Evolutionary conservation across 1,284 basidiomycete species (phyloP).

Genomic region (Polyporus tsugae): DNA sequence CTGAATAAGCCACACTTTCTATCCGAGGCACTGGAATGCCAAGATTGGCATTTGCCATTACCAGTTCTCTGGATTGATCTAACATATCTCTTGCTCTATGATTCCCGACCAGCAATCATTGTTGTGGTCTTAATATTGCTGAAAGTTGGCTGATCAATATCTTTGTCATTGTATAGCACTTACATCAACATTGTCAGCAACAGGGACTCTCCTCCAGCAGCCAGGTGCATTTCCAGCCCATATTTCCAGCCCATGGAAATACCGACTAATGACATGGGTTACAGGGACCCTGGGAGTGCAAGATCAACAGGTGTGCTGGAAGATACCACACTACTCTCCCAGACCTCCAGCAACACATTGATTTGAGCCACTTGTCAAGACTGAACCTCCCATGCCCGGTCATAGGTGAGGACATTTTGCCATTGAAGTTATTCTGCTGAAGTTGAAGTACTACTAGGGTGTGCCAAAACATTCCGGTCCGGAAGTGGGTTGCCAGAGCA

Average conservation of each 20-base stretch:
- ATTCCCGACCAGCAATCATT: not conserved
- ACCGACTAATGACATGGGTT: not conserved
- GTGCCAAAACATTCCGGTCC: conserved; percentile 26
- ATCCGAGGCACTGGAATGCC: not conserved
- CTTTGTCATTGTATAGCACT: conserved; percentile 22
- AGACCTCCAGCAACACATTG: conserved; percentile 34
- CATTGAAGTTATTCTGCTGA: not conserved
- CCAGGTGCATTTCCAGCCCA: not conserved
- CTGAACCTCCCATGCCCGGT: conserved; percentile 35
- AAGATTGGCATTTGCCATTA: not conserved
- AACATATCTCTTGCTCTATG: not conserved
- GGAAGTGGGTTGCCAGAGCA: conserved; percentile 26
- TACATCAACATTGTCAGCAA: conserved; percentile 21
- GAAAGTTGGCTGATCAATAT: not conserved
- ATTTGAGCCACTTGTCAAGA: conserved; percentile 33
- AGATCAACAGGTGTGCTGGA: conserved; percentile 30
- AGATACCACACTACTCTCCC: conserved; percentile 26
- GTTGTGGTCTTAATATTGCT: not conserved
- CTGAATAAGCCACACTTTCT: not conserved
- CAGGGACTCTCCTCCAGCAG: conserved; percentile 7
- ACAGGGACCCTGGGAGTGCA: conserved; percentile 38
- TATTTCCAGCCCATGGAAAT: not conserved
- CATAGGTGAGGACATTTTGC: conserved; percentile 23
- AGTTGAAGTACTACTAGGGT: conserved; percentile 19
- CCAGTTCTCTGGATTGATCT: not conserved